Base-by-base conservation (phyloP, 2,329 filamentous ascomycete species). In the Aspergillus thermomutatus region DNA sequence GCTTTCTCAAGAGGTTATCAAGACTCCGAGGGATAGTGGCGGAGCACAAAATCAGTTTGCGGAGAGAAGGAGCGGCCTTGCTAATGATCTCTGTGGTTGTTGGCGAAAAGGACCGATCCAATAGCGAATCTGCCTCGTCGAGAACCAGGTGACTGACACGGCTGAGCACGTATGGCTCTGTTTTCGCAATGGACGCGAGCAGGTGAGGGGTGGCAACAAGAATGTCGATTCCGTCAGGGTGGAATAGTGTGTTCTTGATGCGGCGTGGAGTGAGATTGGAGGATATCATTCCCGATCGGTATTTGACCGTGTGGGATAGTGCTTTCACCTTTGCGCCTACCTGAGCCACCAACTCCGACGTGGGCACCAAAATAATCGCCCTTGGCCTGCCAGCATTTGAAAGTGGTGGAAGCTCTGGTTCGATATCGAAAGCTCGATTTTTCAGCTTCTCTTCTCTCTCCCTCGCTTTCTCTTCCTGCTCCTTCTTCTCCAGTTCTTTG, bases 81-180 rank as follows among this genome's bases (percentile, higher is more conserved):
- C 96, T 90, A 61, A 99, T 83, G 63, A 99, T 90, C 54, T 85
- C 83, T 10, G 85, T 89, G 0, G 94, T 97, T 25, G 88, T 87
- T 1, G 91, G 87, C 3, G 89, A 84, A 78, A 99, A 99, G 57
- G 91, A 95, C 56, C 92, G 89, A 76, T 99, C 95, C 64, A 99
- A 85, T 9, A 99, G 85, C 3, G 92, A 97, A 75, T 99, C 94
- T 1, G 95, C 95, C 79, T 99, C 95, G 71, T 99, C 95, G 50
- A 96, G 82, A 57, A 99, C 83, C 10, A 99, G 82, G 70, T 97
- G 91, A 1, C 85, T 87, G 57, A 97, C 92, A 11, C 91, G 88
- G n/a, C 91, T 92, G 37, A 99, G 84, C 59, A 99, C 87, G 67
- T 96, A 93, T 10, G 94, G 94, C 63, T 97, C 92, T 21, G 87